Evolutionary conservation across 2,329 filamentous ascomycete genomes (phyloP).

Genomic region (Colletotrichum acutatum): DNA sequence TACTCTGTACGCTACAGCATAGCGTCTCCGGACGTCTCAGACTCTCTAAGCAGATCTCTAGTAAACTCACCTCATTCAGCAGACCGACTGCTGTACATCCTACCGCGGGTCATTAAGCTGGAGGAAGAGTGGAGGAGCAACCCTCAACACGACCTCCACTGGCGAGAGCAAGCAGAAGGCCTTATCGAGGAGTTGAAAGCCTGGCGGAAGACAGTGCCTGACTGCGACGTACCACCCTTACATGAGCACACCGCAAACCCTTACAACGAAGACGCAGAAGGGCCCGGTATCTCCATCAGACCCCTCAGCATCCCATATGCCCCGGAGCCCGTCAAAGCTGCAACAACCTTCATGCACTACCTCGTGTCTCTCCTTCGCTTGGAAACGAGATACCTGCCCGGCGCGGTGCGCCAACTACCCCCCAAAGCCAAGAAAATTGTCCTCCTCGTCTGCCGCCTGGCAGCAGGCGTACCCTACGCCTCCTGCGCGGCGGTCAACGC

Average conservation of each 20-base stretch:
- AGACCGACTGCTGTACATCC: slow-evolving; percentile 1
- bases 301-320: not conserved
- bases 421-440: not conserved
- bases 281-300: not conserved
- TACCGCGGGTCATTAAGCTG: slow-evolving; percentile 9
- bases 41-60: not conserved
- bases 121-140: slow-evolving; percentile 28
- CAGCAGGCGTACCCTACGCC: slow-evolving; percentile 6
- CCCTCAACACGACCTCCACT: slow-evolving; percentile 15
- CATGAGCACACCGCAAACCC: slow-evolving; percentile 5
- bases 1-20: slow-evolving; percentile 19
- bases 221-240: not conserved
- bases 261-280: not conserved
- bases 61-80: not conserved
- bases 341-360: slow-evolving; percentile 24
- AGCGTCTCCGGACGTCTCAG: slow-evolving; percentile 1
- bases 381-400: not conserved
- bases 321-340: not conserved
- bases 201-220: not conserved
- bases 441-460: slow-evolving; percentile 3
- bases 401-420: not conserved
- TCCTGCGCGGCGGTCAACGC: slow-evolving; percentile 10
- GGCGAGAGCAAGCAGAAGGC: slow-evolving; percentile 12
- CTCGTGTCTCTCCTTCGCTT: not conserved
- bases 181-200: slow-evolving; percentile 9